phyloP scores from a whole-genome alignment of 2,329 filamentous ascomycete genomes.

The Bisporella sp. region DNA sequence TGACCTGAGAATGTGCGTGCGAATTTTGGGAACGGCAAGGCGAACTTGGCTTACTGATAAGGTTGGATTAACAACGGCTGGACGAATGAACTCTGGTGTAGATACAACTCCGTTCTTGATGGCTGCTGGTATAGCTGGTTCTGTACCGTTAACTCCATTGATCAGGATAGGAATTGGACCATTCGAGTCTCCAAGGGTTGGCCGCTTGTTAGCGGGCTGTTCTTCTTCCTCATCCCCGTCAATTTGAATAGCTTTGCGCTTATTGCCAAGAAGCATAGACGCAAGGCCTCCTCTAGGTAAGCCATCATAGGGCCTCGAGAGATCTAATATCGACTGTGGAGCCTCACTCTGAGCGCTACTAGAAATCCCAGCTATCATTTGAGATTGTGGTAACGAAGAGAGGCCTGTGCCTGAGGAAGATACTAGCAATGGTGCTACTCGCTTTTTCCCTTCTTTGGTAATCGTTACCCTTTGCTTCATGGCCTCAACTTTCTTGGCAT shows the following conservation, averaged over 20 bases:
- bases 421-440: conserved; percentile 85
- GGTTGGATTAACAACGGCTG: conserved; percentile 77
- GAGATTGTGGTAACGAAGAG: conserved; percentile 82
- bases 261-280: conserved; percentile 84
- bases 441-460: conserved; percentile 94
- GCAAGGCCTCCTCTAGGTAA: conserved; percentile 84
- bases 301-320: conserved; percentile 90
- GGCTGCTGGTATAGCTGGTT: conserved; percentile 62
- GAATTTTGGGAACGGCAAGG: conserved; percentile 79
- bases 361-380: conserved; percentile 71
- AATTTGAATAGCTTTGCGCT: conserved; percentile 69
- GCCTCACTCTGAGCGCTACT: conserved; percentile 61
- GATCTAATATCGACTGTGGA: conserved; percentile 76
- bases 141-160: conserved; percentile 70
- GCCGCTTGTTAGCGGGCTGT: conserved; percentile 49
- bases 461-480: conserved; percentile 90
- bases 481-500: conserved; percentile 53
- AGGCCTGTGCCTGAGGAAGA: conserved; percentile 82
- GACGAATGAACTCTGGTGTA: conserved; percentile 78
- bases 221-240: conserved; percentile 66
- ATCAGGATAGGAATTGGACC: conserved; percentile 69
- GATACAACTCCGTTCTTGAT: conserved; percentile 53
- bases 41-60: conserved; percentile 77
- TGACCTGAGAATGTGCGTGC: conserved; percentile 74
- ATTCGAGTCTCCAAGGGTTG: conserved; percentile 50